phyloP scores from a whole-genome alignment of 805 yeast species.

The Lipomyces orientalis region DNA sequence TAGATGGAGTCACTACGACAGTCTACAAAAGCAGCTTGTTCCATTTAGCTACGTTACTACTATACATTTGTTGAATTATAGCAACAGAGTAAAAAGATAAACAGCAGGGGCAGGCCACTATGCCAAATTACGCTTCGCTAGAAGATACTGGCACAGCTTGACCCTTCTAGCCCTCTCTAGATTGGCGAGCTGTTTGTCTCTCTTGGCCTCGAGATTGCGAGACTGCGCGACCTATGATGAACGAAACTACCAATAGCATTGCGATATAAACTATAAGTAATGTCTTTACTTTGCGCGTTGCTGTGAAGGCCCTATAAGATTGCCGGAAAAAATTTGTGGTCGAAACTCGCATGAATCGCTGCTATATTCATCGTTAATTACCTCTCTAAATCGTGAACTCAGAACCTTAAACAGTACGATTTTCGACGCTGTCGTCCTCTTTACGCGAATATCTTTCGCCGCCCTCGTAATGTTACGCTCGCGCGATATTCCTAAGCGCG shows the following conservation, averaged over 20 bases:
- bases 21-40: not conserved
- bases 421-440: constrained; percentile 1
- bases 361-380: not conserved
- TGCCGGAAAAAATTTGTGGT: not conserved
- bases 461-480: no score
- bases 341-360: not conserved
- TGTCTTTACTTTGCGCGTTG: not conserved
- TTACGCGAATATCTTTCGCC: no score
- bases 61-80: constrained; percentile 1
- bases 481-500: no score
- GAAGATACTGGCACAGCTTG: constrained; percentile 5
- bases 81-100: not conserved
- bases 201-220: constrained; percentile 1
- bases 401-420: constrained; percentile 3
- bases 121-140: constrained; percentile 8
- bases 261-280: not conserved
- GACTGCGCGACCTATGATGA: not conserved
- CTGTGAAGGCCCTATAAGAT: constrained; percentile 2
- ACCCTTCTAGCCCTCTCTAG: constrained; percentile 5
- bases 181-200: constrained; percentile 3
- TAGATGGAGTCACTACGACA: constrained; percentile 1
- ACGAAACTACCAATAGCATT: not conserved
- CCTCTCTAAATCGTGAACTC: constrained; percentile 6
- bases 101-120: not conserved
- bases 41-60: constrained; percentile 6